These are phyloP conservation scores for Galerina sulciceps DNA, from an alignment of 768 basidiomycete species.

Conservation along the genomic window DNA sequence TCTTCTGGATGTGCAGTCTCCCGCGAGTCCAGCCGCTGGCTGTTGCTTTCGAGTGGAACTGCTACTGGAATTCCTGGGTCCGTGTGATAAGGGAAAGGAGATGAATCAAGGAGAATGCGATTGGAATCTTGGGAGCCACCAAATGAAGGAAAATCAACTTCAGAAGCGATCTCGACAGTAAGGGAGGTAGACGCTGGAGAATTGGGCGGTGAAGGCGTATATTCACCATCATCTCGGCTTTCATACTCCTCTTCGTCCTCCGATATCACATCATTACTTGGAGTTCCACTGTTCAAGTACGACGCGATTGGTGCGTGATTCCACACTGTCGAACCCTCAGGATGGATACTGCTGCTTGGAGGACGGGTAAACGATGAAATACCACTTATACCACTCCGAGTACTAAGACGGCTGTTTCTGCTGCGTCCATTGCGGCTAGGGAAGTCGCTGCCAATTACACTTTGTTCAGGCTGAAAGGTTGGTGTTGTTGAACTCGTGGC, in stretches of 20 bases:
- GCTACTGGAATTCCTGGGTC: conserved; percentile 12
- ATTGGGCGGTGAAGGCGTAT: conserved; percentile 24
- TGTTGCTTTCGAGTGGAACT: conserved; percentile 15
- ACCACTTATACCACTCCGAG: conserved; percentile 15
- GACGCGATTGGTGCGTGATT: conserved; percentile 58
- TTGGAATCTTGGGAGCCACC: conserved; percentile 18
- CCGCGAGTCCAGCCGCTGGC: conserved; percentile 18
- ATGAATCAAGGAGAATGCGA: conserved; percentile 4
- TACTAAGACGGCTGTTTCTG: conserved; percentile 15
- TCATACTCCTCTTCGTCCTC: conserved; percentile 25
- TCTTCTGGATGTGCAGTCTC: conserved; percentile 21
- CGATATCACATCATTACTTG: conserved; percentile 23
- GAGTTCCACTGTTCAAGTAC: conserved; percentile 46
- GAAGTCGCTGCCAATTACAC: conserved; percentile 21
- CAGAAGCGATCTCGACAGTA: conserved; percentile 41
- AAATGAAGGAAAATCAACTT: conserved; percentile 28
- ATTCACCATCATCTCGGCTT: conserved; percentile 14
- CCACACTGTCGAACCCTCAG: conserved; percentile 67
- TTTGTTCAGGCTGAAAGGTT: conserved; percentile 27
- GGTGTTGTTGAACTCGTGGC: conserved; percentile 30
- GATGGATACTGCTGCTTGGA: conserved; percentile 27
- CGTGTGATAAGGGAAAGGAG: conserved; percentile 15
- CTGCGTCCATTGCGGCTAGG: conserved; percentile 12
- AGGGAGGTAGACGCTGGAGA: conserved; percentile 35
- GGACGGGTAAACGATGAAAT: conserved; percentile 32